Base-by-base conservation (phyloP, 2,329 filamentous ascomycete genomes). In the Ambrosiella beaveri region DNA sequence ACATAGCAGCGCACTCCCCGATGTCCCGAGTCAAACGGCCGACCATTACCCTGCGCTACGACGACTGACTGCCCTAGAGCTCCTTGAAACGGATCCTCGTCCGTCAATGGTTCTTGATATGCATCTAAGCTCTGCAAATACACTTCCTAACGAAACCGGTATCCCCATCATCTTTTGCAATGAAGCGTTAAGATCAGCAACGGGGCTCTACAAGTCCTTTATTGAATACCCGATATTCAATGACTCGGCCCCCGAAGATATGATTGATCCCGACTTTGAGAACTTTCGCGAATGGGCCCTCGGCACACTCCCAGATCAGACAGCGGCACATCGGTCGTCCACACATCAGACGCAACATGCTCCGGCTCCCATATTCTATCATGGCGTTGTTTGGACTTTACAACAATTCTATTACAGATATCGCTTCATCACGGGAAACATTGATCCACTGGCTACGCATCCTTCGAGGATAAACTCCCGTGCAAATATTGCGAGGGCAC, bases 51-150 rank as follows among this genome's bases (percentile, higher is more conserved):
- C 51, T n/a, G 12, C n/a, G 2, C 51, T 54, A 3, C 78, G 79
- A 47, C 77, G 77, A 35, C 74, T 89, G 56, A 82, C 84, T 27
- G 75, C 88, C 8, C 70, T 84, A 17, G 87, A 91, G 67, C 71
- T 91, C 44, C 69, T 93, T 45, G 86, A 91, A 65, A 79, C 85
- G 63, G 87, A 93, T 66, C 79, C 84, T 54, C 74, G 87, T 52
- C 87, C 86, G 2, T 86, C 84, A 0, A 88, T 91, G 64, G 76
- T 91, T 47, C 73, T 91, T 39, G 86, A 91, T 64, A 69, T 86
- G 55, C 72, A 73, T 7, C 79, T 84, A 64, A 38, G 8, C 9
- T 36, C 38, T 19, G 19, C 41, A 6, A 39, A 44, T 7, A n/a
- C n/a, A n/a, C 49, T 38, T 12, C 12, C 13, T 36, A 68, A 73